phyloP scores from a whole-genome alignment of 2,329 filamentous ascomycete species.

The Aspergillus sp. region DNA sequence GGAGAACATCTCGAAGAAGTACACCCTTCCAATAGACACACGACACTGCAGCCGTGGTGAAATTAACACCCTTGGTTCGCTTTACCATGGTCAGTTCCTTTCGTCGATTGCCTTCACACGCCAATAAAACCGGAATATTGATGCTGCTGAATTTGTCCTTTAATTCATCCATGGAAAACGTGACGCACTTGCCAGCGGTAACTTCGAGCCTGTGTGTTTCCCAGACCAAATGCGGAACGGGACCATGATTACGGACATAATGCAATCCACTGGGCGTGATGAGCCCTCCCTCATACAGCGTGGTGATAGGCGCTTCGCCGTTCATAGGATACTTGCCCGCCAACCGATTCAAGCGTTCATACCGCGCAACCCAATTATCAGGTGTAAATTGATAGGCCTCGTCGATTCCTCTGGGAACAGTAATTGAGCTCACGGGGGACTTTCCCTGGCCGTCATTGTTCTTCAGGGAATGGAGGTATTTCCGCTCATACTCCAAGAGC shows the following conservation, averaged over 20 bases:
- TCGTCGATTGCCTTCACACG: slow-evolving; percentile 47
- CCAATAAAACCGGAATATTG: slow-evolving; percentile 45
- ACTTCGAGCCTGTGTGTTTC: slow-evolving; percentile 46
- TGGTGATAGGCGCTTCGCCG: slow-evolving; percentile 39
- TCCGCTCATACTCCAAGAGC: slow-evolving; percentile 39
- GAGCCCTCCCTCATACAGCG: slow-evolving; percentile 42
- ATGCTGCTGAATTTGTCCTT: slow-evolving; percentile 37
- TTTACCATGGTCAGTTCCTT: slow-evolving; percentile 49
- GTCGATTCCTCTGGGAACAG: slow-evolving; percentile 36
- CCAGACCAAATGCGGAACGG: slow-evolving; percentile 47
- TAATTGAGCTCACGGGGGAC: slow-evolving; percentile 30
- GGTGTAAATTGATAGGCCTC: slow-evolving; percentile 48
- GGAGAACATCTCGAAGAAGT: slow-evolving; percentile 40
- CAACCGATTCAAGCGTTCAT: slow-evolving; percentile 41
- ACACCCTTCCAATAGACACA: slow-evolving; percentile 49
- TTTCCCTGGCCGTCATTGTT: slow-evolving; percentile 39
- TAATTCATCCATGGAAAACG: slow-evolving; percentile 41
- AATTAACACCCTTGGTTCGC: slow-evolving; percentile 46
- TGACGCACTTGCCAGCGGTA: slow-evolving; percentile 28
- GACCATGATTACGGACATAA: slow-evolving; percentile 50
- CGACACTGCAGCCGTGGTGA: slow-evolving; percentile 40
- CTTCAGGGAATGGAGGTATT: slow-evolving; percentile 36
- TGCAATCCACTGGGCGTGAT: slow-evolving; percentile 49
- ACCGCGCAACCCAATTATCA: slow-evolving; percentile 50
- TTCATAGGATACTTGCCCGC: slow-evolving; percentile 52